phyloP scores from a whole-genome alignment of 306 rosid genomes.

The Corylus avellana region DNA sequence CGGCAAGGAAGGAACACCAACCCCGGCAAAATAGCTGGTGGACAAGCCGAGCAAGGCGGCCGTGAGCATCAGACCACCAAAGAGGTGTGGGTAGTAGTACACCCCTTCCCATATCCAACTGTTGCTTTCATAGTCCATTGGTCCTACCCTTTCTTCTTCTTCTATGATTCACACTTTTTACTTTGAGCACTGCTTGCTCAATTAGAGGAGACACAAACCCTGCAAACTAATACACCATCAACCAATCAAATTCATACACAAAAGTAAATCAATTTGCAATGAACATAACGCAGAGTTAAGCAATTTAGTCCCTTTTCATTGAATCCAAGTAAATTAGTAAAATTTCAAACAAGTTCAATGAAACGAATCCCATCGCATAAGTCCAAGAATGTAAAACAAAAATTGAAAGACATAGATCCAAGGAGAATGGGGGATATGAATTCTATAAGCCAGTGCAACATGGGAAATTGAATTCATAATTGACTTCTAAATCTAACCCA shows the following conservation, averaged over 20 bases:
- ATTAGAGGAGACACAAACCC: constrained; percentile 74
- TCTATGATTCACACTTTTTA: constrained; percentile 4
- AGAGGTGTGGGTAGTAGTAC: constrained; percentile 68
- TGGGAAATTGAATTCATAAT: neutral
- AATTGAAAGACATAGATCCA: neutral
- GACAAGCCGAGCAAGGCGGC: constrained; percentile 96
- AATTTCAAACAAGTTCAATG: neutral
- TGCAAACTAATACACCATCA: constrained; percentile 16
- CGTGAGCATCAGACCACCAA: constrained; percentile 96
- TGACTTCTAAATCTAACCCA: constrained; percentile 25
- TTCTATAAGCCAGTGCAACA: neutral
- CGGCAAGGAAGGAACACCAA: constrained; percentile 69
- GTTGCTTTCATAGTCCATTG: constrained; percentile 78
- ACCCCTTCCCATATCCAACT: constrained; percentile 97
- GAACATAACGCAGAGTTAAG: neutral
- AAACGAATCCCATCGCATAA: neutral
- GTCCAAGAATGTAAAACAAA: neutral
- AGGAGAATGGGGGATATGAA: neutral
- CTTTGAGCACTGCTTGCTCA: constrained; percentile 22
- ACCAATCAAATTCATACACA: constrained; percentile 5
- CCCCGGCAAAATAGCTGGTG: constrained; percentile 79
- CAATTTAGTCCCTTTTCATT: neutral
- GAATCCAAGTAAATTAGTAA: neutral
- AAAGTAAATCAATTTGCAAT: neutral
- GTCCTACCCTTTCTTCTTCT: constrained; percentile 16